Conservation (phyloP, 106 monocot genomes). For the Dactylorhiza incarnata region DNA sequence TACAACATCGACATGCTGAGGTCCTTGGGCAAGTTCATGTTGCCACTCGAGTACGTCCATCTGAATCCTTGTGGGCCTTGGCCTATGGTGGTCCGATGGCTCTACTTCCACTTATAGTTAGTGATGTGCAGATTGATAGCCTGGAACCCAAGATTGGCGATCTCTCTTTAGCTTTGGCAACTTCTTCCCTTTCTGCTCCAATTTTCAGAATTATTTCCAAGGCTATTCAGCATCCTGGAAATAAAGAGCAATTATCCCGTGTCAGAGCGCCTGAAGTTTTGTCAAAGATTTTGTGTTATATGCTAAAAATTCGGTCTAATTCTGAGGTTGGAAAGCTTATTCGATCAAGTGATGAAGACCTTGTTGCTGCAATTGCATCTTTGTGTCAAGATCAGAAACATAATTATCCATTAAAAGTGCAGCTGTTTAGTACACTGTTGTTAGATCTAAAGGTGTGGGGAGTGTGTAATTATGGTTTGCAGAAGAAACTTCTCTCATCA, state of each 20-base stretch:
- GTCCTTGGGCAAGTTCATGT: constrained; percentile 89
- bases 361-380: constrained; percentile 79
- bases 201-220: constrained; percentile 86
- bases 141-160: constrained; percentile 67
- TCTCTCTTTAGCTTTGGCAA: constrained; percentile 40
- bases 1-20: constrained; percentile 74
- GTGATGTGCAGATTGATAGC: constrained; percentile 64
- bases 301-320: constrained; percentile 46
- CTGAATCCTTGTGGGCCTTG: constrained; percentile 91
- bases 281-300: constrained; percentile 64
- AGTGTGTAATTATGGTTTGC: constrained; percentile 80
- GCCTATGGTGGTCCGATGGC: constrained; percentile 86
- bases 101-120: constrained; percentile 82
- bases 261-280: constrained; percentile 73
- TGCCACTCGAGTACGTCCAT: constrained; percentile 57
- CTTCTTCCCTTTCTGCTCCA: constrained; percentile 74
- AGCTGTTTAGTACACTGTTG: constrained; percentile 74
- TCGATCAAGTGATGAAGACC: constrained; percentile 64
- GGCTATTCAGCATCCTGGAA: constrained; percentile 77
- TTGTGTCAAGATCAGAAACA: constrained; percentile 78
- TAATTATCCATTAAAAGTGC: constrained; percentile 76
- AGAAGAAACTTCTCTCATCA: constrained; percentile 94
- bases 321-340: constrained; percentile 32
- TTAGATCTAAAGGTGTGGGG: constrained; percentile 94
- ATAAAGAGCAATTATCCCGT: constrained; percentile 76